Base-by-base conservation (phyloP, 148 eudicot species). In the Rhododendron griersonianum region DNA sequence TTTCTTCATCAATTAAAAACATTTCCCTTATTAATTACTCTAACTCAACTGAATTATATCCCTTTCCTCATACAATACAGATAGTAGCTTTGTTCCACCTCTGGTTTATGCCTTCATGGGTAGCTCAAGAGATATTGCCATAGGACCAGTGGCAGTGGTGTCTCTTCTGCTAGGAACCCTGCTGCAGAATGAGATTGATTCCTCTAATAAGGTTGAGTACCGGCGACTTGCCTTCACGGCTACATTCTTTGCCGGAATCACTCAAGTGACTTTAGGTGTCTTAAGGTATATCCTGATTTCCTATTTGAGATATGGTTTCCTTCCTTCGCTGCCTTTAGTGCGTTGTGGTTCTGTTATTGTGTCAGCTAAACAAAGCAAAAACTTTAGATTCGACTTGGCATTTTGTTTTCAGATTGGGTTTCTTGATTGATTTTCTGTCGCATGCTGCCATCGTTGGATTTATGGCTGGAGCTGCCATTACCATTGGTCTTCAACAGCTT, bases 391-490 rank as follows among this genome's bases (percentile, higher is more conserved):
- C 5, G 8, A 61, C 18, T 44, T 77, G 21, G 30, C 55, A 69
- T 11, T 69, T 65, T 85, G 87, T 71, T 86, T 69, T 77, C 86
- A 96, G 99, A 74, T 86, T 95, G 85, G 99, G 98, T 1, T 96
- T 96, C 91, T 90, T 96, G 88, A 86, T 95, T 14, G 99, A 95
- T 86, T 95, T 94, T 88, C 88, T 96, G 9, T 96, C 98, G 0
- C 98, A 95, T 87, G 98, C 99, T 73, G 99, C 99, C 11, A 90
- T 94, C 21, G 95, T 96, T n/a, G 99, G 99, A 37, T 96, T 96
- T 80, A 96, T 96, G 99, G 98, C 90, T 73, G 99, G 99, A 35
- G 98, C 97, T 14, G 97, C 99, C 57, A 90, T 96, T 33, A 96
- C 97, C 6, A 96, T 96, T 55, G 91, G 86, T 82, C 98, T 96